Evolutionary conservation across 805 yeast species (phyloP), one percentile per base, ranked within the genome.

Genomic region (Nakazawaea siamensis): DNA sequence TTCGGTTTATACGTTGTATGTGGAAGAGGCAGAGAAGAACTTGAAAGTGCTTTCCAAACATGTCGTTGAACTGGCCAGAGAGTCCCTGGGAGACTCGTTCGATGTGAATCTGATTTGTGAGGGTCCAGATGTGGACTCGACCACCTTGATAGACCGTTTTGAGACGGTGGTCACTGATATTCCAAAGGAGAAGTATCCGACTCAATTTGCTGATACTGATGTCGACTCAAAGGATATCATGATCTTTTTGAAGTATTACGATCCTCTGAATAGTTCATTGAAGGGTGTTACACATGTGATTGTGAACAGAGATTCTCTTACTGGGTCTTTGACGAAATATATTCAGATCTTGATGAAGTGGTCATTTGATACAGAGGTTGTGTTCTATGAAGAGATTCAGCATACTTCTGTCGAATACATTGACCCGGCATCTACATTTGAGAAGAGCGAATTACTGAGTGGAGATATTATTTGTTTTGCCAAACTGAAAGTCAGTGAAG

Each of bases 241-340:
- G 24, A 17, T 71, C 8, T 74, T 80, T 44, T 45, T 86, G 33
- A 86, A 87, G 53, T 66, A 67, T 42, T 86, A 80, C 56, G 88
- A 86, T 48, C 67, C 65, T 1, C 49, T 51, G 4, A 46, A 56
- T 0, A 80, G 76, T 50, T 52, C 62, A 4, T 51, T 85, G n/a
- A 55, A 52, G n/a, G 94, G 95, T 1, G 56, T 81, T 14, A 70
- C 83, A 0, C 82, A 83, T 46, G 51, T 66, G 3, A 55, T 65
- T 14, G 75, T 81, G 1, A 54, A 66, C 10, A 67, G 66, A 34
- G 69, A 68, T 31, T 72, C 68, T 15, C 48, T 52, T 1, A 53
- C 79, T 5, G 57, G 60, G 0, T 50, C 56, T 2, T 40, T 79
- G 13, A 43, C 62, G 3, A 63, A 65, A 10, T 50, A 60, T 1